These are phyloP conservation scores for Penicillium griseofulvum DNA, from an alignment of 2,329 filamentous ascomycete species.

Conservation along the genomic window DNA sequence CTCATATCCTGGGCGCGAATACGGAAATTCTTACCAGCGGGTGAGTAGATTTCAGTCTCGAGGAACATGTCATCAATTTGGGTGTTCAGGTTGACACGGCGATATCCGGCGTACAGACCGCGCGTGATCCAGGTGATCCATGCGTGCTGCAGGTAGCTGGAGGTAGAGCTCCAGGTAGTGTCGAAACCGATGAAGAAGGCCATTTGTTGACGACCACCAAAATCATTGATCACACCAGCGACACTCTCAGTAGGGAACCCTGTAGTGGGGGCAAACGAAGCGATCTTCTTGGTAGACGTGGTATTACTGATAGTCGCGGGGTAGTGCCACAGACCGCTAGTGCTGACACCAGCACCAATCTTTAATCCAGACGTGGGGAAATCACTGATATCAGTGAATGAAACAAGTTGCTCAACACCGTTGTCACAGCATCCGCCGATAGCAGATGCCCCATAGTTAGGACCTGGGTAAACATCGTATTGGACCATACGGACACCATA, in stretches of 20 bases:
- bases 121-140: conserved; percentile 63
- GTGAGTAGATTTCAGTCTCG: conserved; percentile 50
- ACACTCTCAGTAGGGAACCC: conserved; percentile 42
- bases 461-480: conserved; percentile 56
- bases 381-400: conserved; percentile 53
- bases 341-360: conserved; percentile 50
- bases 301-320: conserved; percentile 56
- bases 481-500: conserved; percentile 63
- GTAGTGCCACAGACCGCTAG: conserved; percentile 57
- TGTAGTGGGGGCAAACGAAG: conserved; percentile 51
- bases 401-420: conserved; percentile 53
- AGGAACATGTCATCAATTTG: conserved; percentile 65
- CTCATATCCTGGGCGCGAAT: conserved; percentile 49
- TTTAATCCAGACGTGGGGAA: conserved; percentile 57
- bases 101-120: conserved; percentile 56
- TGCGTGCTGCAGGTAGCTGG: conserved; percentile 60
- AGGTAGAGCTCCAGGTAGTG: conserved; percentile 52
- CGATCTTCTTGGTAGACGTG: conserved; percentile 55
- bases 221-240: conserved; percentile 61
- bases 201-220: conserved; percentile 59
- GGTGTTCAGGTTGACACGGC: conserved; percentile 54
- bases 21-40: conserved; percentile 51
- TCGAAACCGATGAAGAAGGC: conserved; percentile 59
- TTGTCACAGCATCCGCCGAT: conserved; percentile 49
- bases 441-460: conserved; percentile 48